Base-by-base conservation (phyloP, 495 filamentous ascomycete species). In the Polyplosphaeria fusca region DNA sequence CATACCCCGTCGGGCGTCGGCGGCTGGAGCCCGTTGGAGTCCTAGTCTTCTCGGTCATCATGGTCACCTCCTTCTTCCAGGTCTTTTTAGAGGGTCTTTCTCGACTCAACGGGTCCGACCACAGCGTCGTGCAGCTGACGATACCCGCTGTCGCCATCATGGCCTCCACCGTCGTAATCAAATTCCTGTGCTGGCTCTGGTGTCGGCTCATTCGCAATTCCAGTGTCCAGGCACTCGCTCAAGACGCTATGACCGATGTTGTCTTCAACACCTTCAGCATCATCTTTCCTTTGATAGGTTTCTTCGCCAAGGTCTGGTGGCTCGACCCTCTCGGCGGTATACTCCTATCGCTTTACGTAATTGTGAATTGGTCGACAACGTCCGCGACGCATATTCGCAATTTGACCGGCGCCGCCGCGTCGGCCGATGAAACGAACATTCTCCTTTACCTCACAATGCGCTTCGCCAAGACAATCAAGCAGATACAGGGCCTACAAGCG, bases 251-350 rank as follows among this genome's bases (percentile, higher is more conserved):
- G 71, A 87, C 84, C 0, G 77, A 86, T 66, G 87, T 96, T 9
- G 78, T 96, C 12, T 96, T 96, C 80, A 96, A 95, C 67, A 85
- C 79, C 12, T 93, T 94, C 64, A 90, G 86, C 55, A 95, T 96
- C 59, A 81, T 88, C 11, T 89, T 89, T 66, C 87, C 87, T 5
- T 77, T 89, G n/a, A 81, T 93, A 32, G 91, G 91, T 2, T 87
- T 79, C 61, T 89, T 88, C 63, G 78, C 81, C n/a, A 68, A 75
- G 1, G 74, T 88, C 20, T 95, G 91, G 91, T 95, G 82, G 79
- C 76, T 95, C 13, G 91, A 96, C 65, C 82, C 89, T 4, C 77
- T 91, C 0, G 91, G 91, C 49, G 91, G 91, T 62, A 69, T 95
- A 4, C 49, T 94, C 19, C 82, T 96, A 19, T 91, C 88, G 0